A percentile compares a stretch with the other conserved stretches of the same genome.
Evolutionary conservation across 805 yeast genomes (phyloP).

Genomic region (Scheffersomyces amazonensis): DNA sequence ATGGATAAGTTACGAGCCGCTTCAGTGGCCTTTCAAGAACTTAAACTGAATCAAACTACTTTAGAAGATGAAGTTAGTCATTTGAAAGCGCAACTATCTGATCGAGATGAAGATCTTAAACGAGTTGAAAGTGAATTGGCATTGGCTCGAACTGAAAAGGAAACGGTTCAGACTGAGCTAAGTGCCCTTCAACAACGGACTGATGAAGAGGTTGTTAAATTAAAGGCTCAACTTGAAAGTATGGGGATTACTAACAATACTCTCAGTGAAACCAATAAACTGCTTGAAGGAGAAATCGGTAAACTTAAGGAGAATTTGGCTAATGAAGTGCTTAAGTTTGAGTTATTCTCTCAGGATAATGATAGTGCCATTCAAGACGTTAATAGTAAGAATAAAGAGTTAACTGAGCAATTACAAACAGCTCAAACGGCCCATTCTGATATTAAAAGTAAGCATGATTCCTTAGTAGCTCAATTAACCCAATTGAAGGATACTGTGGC

Average conservation of each 20-base stretch:
- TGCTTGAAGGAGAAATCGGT: constrained; percentile 3
- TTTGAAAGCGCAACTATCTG: constrained; percentile 12
- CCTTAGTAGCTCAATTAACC: background rate
- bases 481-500: background rate
- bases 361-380: constrained; percentile 3
- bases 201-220: constrained; percentile 1
- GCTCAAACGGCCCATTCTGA: background rate
- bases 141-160: constrained; percentile 2
- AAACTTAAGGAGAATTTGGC: constrained; percentile 2
- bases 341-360: constrained; percentile 4
- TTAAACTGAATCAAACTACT: constrained; percentile 14
- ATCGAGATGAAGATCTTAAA: constrained; percentile 12
- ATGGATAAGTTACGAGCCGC: constrained; percentile 43
- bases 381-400: background rate
- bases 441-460: background rate
- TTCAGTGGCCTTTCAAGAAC: constrained; percentile 31
- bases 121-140: constrained; percentile 8
- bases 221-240: constrained; percentile 1
- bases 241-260: background rate
- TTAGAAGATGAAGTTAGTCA: constrained; percentile 11
- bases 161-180: background rate
- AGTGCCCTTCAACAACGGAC: constrained; percentile 2
- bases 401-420: background rate
- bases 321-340: constrained; percentile 1
- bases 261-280: background rate